Evolutionary conservation across 306 rosid species (phyloP), one percentile per base, ranked within the genome.

Genomic region (Arachis hypogaea): DNA sequence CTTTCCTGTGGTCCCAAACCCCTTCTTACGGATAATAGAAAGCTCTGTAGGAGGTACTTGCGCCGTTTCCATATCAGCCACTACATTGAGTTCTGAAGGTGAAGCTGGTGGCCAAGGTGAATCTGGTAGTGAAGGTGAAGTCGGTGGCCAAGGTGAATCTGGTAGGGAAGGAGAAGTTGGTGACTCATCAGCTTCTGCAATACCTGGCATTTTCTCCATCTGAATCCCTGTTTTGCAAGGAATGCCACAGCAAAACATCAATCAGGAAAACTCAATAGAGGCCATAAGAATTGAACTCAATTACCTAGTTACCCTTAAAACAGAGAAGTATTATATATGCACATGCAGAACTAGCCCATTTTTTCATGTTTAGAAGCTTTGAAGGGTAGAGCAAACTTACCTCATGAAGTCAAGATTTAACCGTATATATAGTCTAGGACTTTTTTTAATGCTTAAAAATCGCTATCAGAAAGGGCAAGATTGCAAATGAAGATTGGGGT

Each of bases 1-100:
- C 66, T 78, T 72, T 63, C 97, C 98, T 9, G 72, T 16, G 56
- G 80, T 86, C 56, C 98, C 97, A 78, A 77, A 45, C 50, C 86
- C 90, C 63, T 63, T 50, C 84, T 97, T 86, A 77, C 65, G 81
- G 75, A 82, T 77, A 49, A 89, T 77, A 52, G 92, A 82, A 84
- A 82, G 80, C 68, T 80, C 77, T 4, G 79, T 66, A 75, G 81
- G 22, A 60, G 69, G 68, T 7, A 75, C 60, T 33, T 42, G 67
- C 71, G 80, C 78, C 16, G 83, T 68, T 75, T 86, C 86, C 40
- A 41, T 45, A 58, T 59, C 66, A 11, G 75, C 69, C 5, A 71
- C 78, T 46, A 66, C 9, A 9, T 71, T 49, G 4, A 88, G 66
- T 7, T 69, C 71, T 7, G 71, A 80, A 58, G 85, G 81, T 82